These are phyloP conservation scores for Pholiota conissans DNA, from an alignment of 768 basidiomycete genomes.

Conservation along the genomic window DNA sequence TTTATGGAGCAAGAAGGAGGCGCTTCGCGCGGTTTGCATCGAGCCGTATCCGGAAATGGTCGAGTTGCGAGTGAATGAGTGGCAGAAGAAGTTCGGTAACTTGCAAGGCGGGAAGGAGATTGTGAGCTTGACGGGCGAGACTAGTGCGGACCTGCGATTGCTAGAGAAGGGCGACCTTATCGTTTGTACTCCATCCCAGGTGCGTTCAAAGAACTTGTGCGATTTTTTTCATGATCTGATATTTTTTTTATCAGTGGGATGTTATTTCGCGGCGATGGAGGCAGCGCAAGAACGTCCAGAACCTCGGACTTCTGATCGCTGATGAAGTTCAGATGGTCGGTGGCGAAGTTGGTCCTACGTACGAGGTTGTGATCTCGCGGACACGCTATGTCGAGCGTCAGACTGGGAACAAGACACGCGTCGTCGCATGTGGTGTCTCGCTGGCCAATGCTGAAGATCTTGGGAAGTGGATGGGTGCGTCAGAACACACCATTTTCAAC, in stretches of 20 bases:
- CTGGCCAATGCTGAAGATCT: constrained; percentile 94
- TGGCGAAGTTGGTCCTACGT: constrained; percentile 93
- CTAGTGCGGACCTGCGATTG: constrained; percentile 85
- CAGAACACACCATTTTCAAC: constrained; percentile 95
- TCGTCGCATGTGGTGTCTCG: constrained; percentile 94
- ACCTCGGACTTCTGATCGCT: constrained; percentile 87
- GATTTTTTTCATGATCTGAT: constrained; percentile 7
- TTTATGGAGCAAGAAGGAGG: constrained; percentile 89
- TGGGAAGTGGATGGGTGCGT: constrained; percentile 97
- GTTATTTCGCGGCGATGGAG: constrained; percentile 93
- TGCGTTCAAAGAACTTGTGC: constrained; percentile 32
- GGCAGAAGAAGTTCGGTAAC: constrained; percentile 79
- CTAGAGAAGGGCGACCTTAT: constrained; percentile 92
- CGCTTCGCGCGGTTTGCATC: constrained; percentile 87
- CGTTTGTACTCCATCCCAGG: constrained; percentile 91
- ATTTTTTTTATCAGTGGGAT: constrained; percentile 73
- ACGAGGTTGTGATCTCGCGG: constrained; percentile 93
- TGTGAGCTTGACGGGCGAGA: constrained; percentile 91
- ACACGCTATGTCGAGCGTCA: constrained; percentile 97
- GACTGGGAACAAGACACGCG: constrained; percentile 88
- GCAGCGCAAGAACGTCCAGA: constrained; percentile 95
- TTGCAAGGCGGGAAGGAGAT: constrained; percentile 94
- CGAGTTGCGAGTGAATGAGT: constrained; percentile 84
- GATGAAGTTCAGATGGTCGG: constrained; percentile 96
- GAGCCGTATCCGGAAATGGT: constrained; percentile 99